Evolutionary conservation across 345 rosid genomes (phyloP).

Genomic region (Lepidium africanum): DNA sequence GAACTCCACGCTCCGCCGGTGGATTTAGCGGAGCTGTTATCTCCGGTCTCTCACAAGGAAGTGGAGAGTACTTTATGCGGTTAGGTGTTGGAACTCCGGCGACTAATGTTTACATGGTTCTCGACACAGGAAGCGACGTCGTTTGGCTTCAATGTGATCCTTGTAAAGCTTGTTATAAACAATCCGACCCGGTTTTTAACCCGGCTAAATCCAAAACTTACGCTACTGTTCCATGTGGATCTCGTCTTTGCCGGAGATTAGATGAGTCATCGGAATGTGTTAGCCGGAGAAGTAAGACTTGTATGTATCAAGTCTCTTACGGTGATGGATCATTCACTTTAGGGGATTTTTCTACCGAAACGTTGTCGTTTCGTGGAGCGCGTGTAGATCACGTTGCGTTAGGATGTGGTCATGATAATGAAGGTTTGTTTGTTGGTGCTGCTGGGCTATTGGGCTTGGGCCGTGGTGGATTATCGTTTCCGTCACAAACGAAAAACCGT

Average conservation of each 20-base stretch:
- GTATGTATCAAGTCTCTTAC: slow-evolving; percentile 79
- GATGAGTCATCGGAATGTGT: slow-evolving; percentile 44
- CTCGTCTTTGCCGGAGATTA: slow-evolving; percentile 51
- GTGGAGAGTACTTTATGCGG: slow-evolving; percentile 95
- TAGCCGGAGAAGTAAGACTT: slow-evolving; percentile 30
- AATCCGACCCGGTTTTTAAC: slow-evolving; percentile 72
- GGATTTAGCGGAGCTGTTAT: slow-evolving; percentile 63
- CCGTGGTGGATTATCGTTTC: slow-evolving; percentile 78
- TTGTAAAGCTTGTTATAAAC: slow-evolving; percentile 76
- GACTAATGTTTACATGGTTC: slow-evolving; percentile 60
- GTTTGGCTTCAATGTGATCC: slow-evolving; percentile 95
- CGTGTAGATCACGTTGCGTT: slow-evolving; percentile 64
- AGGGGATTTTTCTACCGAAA: slow-evolving; percentile 81
- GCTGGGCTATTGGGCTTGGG: slow-evolving; percentile 91
- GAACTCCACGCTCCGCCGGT: slow-evolving; percentile 22
- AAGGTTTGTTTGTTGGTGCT: slow-evolving; percentile 87
- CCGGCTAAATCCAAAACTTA: slow-evolving; percentile 63
- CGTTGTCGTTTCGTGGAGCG: slow-evolving; percentile 57
- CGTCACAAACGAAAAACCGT: slow-evolving; percentile 64
- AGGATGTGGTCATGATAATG: slow-evolving; percentile 91
- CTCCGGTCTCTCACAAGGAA: slow-evolving; percentile 86
- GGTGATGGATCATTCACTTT: slow-evolving; percentile 86
- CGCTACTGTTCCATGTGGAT: slow-evolving; percentile 44
- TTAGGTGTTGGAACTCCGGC: slow-evolving; percentile 86
- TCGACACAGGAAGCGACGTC: slow-evolving; percentile 94